Conservation (phyloP, 2,329 filamentous ascomycete species). For the Diaporthe citriasiana region DNA sequence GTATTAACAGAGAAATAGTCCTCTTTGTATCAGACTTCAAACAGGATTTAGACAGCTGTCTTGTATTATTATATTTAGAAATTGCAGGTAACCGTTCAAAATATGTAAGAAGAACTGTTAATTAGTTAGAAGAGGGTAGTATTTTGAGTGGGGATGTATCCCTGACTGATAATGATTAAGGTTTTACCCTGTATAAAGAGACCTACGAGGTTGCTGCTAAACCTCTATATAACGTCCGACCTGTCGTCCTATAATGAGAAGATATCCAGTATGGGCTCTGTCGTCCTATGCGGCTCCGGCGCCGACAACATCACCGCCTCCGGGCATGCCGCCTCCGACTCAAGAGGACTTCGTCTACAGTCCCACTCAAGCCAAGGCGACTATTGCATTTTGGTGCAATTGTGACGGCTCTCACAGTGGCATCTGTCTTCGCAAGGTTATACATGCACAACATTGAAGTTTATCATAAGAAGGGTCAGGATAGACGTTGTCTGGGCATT, state of each 20-base stretch:
- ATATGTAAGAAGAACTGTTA: too few species aligned
- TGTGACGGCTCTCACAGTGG: constrained; percentile 13
- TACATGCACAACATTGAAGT: constrained; percentile 21
- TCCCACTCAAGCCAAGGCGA: background rate
- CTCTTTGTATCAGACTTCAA: too few species aligned
- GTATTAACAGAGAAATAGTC: too few species aligned
- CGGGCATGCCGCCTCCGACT: background rate
- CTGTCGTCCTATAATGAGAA: background rate
- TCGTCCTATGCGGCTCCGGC: background rate
- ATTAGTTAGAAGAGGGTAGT: too few species aligned
- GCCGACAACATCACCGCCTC: background rate
- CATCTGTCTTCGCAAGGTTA: background rate
- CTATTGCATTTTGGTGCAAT: constrained; percentile 17
- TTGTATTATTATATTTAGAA: too few species aligned
- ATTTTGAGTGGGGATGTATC: too few species aligned
- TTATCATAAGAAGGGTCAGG: constrained; percentile 8
- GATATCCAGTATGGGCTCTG: background rate
- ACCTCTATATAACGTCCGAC: background rate
- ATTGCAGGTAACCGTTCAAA: too few species aligned
- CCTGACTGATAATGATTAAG: background rate
- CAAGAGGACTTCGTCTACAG: constrained; percentile 23
- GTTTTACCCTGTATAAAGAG: background rate
- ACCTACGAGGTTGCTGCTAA: background rate
- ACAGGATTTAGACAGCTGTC: too few species aligned
- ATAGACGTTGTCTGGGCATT: constrained; percentile 14